Conservation (phyloP, 345 rosid species). For the Moringa oleifera region DNA sequence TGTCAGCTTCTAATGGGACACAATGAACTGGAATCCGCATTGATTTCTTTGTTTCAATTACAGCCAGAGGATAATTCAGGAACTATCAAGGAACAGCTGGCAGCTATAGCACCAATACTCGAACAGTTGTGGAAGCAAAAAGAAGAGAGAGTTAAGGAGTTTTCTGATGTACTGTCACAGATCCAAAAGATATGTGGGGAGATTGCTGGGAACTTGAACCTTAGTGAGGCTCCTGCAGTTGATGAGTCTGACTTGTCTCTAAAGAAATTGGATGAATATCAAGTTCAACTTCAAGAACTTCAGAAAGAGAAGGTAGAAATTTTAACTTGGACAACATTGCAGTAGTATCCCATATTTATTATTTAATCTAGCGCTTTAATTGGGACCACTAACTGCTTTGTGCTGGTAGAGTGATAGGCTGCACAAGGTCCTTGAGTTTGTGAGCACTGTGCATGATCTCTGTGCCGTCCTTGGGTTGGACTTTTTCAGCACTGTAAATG, state of each 20-base stretch:
- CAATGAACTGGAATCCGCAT: constrained; percentile 9
- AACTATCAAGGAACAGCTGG: constrained; percentile 95
- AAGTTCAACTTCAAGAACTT: constrained; percentile 75
- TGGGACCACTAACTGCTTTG: constrained; percentile 16
- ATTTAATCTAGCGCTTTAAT: neutral
- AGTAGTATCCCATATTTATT: neutral
- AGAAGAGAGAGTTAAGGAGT: constrained; percentile 76
- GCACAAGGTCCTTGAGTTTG: constrained; percentile 85
- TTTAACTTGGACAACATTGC: neutral
- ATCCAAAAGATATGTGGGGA: constrained; percentile 88
- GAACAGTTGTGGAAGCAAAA: constrained; percentile 91
- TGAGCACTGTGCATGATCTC: constrained; percentile 91
- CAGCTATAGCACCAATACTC: constrained; percentile 85
- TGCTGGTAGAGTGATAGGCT: constrained; percentile 73
- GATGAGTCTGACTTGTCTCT: constrained; percentile 81
- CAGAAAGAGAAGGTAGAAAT: constrained; percentile 79
- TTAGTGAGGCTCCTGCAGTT: constrained; percentile 49
- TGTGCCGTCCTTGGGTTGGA: constrained; percentile 90
- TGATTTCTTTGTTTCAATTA: constrained; percentile 15
- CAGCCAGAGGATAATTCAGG: constrained; percentile 79
- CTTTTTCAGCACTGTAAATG: constrained; percentile 69
- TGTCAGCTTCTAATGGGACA: neutral
- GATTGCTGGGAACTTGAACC: constrained; percentile 60
- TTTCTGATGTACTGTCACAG: constrained; percentile 75
- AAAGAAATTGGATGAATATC: constrained; percentile 77